Conservation (phyloP, 148 eudicot genomes). For the Dysphania ambrosioides region DNA sequence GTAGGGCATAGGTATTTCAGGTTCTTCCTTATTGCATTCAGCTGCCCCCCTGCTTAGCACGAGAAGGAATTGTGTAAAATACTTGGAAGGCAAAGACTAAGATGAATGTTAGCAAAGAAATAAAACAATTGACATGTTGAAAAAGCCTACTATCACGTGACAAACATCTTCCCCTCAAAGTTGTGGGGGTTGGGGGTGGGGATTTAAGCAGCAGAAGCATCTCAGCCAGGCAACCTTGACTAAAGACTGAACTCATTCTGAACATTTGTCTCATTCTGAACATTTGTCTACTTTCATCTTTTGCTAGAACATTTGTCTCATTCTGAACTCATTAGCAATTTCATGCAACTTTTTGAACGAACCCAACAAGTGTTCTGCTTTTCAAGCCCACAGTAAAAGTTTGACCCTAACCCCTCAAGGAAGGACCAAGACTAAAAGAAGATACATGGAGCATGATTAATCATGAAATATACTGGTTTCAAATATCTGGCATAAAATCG, state of each 20-base stretch:
- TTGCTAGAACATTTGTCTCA: too few relatives aligned
- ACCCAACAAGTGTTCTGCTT: neutral
- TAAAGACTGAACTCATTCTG: too few relatives aligned
- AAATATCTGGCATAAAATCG: too few relatives aligned
- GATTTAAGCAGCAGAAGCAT: too few relatives aligned
- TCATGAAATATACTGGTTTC: neutral
- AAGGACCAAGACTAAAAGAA: too few relatives aligned
- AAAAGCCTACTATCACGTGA: too few relatives aligned
- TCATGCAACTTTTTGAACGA: neutral
- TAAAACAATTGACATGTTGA: neutral
- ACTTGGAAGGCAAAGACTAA: neutral
- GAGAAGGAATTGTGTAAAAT: conserved; percentile 5
- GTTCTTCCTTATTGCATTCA: conserved; percentile 51
- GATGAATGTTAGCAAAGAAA: neutral
- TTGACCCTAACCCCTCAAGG: neutral
- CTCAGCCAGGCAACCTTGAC: too few relatives aligned
- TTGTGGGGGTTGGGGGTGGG: too few relatives aligned
- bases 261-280: too few relatives aligned
- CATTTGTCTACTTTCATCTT: too few relatives aligned
- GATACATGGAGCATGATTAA: neutral
- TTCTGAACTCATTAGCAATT: too few relatives aligned
- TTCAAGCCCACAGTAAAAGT: neutral
- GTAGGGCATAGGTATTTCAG: conserved; percentile 77
- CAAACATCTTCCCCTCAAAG: too few relatives aligned
- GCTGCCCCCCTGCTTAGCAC: conserved; percentile 58